These are phyloP conservation scores for Metarhizium humberi DNA, from an alignment of 2,329 filamentous ascomycete genomes.

Conservation along the genomic window DNA sequence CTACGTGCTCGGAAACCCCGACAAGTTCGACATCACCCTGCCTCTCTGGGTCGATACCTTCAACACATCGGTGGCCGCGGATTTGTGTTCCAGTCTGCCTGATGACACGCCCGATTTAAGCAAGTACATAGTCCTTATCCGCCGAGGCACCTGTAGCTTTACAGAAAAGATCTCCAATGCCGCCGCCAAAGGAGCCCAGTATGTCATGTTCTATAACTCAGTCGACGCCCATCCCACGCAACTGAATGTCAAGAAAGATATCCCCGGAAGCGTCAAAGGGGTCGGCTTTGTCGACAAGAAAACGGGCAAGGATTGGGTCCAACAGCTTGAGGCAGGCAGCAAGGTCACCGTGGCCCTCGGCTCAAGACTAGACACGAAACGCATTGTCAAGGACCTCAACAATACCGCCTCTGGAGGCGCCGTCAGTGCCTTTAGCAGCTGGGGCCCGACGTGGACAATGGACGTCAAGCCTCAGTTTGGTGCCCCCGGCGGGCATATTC, in stretches of 20 bases:
- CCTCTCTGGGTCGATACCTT: slow-evolving; percentile 30
- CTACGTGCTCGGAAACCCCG: slow-evolving; percentile 29
- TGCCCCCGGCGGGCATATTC: slow-evolving; percentile 12
- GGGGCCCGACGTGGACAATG: slow-evolving; percentile 11
- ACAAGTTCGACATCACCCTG: slow-evolving; percentile 26
- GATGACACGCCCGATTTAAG: slow-evolving; percentile 42
- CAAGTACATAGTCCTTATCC: slow-evolving; percentile 42
- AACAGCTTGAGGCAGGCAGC: slow-evolving; percentile 25
- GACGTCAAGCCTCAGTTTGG: slow-evolving; percentile 11
- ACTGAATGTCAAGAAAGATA: neutral
- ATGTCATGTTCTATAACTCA: slow-evolving; percentile 55
- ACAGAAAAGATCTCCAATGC: neutral
- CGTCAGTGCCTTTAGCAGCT: slow-evolving; percentile 5
- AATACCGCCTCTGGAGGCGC: slow-evolving; percentile 3
- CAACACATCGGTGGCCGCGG: slow-evolving; percentile 30
- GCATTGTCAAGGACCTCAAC: neutral
- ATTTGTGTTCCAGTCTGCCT: slow-evolving; percentile 40
- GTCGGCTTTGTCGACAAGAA: slow-evolving; percentile 20
- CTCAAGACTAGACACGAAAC: neutral
- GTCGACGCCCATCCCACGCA: slow-evolving; percentile 19
- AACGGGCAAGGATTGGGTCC: slow-evolving; percentile 36
- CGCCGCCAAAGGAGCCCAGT: slow-evolving; percentile 41
- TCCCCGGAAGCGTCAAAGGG: slow-evolving; percentile 21
- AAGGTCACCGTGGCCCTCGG: slow-evolving; percentile 28
- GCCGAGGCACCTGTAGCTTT: slow-evolving; percentile 39